Base-by-base conservation (phyloP, 148 eudicot species). In the Spergularia bocconei region DNA sequence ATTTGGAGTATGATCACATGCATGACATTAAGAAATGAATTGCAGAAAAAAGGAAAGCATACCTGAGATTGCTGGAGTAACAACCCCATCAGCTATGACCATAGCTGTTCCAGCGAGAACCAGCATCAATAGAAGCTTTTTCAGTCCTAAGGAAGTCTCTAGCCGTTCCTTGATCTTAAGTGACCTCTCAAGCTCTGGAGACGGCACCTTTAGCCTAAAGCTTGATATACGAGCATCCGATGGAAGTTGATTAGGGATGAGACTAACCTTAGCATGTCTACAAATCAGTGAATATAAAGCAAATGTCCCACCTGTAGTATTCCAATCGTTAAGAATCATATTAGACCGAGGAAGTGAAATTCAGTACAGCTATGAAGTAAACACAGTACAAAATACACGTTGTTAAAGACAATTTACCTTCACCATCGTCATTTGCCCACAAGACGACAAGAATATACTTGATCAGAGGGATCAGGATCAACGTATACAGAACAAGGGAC, bases 61-160 rank as follows among this genome's bases (percentile, higher is more conserved):
- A 95, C 99, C 99, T 92, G 99, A 92, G 88, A 95, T 92, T 62
- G 97, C 99, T 41, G 99, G 99, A 29, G 99, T 95, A 68, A 95
- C 97, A 77, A 95, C 91, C 63, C 97, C 97, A 71, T 87, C 97
- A 68, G 96, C 99, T 74, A 95, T 90, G 79, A 95, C 97, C 99
- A 95, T 95, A 68, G 99, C 86, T 70, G 99, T 92, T 84, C 96
- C 99, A 82, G 90, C 97, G 79, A 95, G 91, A 69, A 95, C 99
- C 74, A 91, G 74, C 80, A 92, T 83, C 71, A 95, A 78, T 73
- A 95, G 85, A 82, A 95, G 82, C 91, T 87, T 95, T 85, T 91
- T 95, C 87, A 95, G 74, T 33, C 80, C 79, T 79, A 85, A 70
- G 47, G 99, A 95, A 78, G 84, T 80, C 83, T 95, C 97, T 71